Evolutionary conservation across 495 filamentous ascomycete species (phyloP), one percentile per base, ranked within the genome.

Genomic region (Penicillium egyptiacum): DNA sequence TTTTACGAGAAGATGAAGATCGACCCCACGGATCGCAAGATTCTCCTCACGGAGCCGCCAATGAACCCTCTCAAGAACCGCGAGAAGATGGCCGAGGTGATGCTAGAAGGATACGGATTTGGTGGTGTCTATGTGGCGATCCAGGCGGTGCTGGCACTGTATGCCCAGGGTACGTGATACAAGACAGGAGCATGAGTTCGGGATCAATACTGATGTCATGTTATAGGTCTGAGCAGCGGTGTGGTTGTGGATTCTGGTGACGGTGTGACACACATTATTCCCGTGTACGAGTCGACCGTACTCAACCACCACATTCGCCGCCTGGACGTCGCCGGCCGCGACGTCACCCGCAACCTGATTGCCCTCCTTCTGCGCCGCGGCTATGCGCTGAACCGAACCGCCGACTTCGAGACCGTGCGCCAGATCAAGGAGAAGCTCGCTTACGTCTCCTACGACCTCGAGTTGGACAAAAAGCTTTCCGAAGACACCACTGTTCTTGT

Each of bases 351-450:
- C 53, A 96, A 99, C 71, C 85, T 99, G 53, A 99, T 99, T 68
- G 88, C 90, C 42, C 86, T 99, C 30, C 89, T 99, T 25, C 86
- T 97, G 54, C 91, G 94, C 62, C 85, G 95, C 56, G 94, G 94
- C 11, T 99, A 99, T 73, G 94, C 94, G 20, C 82, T 99, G 48
- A 99, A 99, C 84, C 84, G 94, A 65, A 99, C 94, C 9, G 94
- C 94, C 68, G 94, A 99, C 71, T 99, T 99, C 72, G 94, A 99
- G 77, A 99, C 94, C 26, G 94, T 98, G 40, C 91, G 94, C 43
- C 93, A 96, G 73, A 97, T 99, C 76, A 99, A 99, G 78, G 94
- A 99, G 80, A 98, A 97, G 84, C 88, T 99, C 33, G 97, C 93
- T 80, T 99, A 99, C 75, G 92, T 99, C 56, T 96, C 92, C 4